phyloP scores from a whole-genome alignment of 257 asterid genomes.

The Solanum corneliomulleri region DNA sequence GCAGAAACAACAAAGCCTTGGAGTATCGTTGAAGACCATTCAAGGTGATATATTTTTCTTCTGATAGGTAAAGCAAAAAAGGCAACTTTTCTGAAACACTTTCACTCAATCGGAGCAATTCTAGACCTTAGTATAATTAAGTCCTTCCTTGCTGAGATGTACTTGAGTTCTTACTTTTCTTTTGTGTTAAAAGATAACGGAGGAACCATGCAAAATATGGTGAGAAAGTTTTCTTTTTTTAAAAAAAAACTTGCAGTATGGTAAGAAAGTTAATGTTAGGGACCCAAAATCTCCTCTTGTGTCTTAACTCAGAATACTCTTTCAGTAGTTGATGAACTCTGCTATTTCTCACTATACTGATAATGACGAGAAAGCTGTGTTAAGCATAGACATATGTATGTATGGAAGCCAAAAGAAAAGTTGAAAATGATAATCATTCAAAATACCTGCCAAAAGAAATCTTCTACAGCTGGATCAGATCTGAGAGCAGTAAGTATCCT shows the following conservation, averaged over 20 bases:
- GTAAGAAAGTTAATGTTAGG: background rate
- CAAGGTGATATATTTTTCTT: background rate
- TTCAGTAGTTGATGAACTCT: background rate
- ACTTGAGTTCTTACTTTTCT: background rate
- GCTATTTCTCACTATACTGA: background rate
- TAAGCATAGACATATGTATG: background rate
- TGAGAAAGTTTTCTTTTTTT: too few relatives aligned
- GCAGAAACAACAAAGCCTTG: background rate
- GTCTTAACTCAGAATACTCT: background rate
- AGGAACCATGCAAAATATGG: background rate
- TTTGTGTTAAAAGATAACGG: background rate
- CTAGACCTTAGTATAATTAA: background rate
- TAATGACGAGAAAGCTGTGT: background rate
- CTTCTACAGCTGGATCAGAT: conserved; percentile 82
- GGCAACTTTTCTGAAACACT: background rate
- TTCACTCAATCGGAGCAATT: background rate
- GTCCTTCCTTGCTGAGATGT: background rate
- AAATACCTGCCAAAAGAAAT: conserved; percentile 89
- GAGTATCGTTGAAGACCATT: background rate
- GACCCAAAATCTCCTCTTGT: background rate
- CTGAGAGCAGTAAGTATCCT: conserved; percentile 49
- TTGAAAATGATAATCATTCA: background rate
- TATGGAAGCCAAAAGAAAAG: background rate
- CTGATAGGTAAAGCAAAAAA: background rate
- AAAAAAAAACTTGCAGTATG: too few relatives aligned